Conservation (phyloP, 441 rosid genomes). For the Gossypium davidsonii region DNA sequence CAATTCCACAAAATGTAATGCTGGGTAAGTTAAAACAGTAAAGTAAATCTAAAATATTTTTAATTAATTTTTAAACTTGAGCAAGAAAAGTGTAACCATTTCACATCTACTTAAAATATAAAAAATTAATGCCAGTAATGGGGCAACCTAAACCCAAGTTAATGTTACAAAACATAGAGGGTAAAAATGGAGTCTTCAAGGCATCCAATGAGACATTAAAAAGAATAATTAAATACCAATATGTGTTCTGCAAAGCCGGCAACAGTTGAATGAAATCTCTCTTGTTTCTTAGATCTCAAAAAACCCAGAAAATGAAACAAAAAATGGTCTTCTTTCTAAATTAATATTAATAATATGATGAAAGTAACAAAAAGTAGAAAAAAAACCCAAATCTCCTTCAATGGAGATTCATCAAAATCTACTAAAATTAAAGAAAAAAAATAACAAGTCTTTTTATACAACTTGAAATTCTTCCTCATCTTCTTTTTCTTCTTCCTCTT, state of each 20-base stretch:
- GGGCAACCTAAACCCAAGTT: no score
- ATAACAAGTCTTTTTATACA: background rate
- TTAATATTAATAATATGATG: constrained; percentile 11
- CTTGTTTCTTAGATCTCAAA: constrained; percentile 23
- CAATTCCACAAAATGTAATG: no score
- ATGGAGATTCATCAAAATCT: constrained; percentile 12
- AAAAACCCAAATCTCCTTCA: constrained; percentile 22
- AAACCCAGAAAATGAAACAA: background rate
- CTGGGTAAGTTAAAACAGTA: no score
- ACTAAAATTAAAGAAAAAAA: background rate
- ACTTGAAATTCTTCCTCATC: background rate
- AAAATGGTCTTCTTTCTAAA: constrained; percentile 5
- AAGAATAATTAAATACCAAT: constrained; percentile 15
- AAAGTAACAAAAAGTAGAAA: constrained; percentile 22
- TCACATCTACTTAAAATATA: no score
- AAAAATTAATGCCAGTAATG: no score
- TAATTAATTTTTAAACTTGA: no score
- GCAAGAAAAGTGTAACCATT: no score
- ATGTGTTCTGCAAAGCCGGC: constrained; percentile 27
- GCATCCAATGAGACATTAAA: background rate
- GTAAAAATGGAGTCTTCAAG: background rate
- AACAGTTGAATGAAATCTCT: constrained; percentile 43
- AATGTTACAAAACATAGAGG: no score
- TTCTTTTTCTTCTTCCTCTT: background rate
- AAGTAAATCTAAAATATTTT: no score